Base-by-base conservation (phyloP, 352 stramenopile species). In the Phytophthora macrochlamydospora region DNA sequence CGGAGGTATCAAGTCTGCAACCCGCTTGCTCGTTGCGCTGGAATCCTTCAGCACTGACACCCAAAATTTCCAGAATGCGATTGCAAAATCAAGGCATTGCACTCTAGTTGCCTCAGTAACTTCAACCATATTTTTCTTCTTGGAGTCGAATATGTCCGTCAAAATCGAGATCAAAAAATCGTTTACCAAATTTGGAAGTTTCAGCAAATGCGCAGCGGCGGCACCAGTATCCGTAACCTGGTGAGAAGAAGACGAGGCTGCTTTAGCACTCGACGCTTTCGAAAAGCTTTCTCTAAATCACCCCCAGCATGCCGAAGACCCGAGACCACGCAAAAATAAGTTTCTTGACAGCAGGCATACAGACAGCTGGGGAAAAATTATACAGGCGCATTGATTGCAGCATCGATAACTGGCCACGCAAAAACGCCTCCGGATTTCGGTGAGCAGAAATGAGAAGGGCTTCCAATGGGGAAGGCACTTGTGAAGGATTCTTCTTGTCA, bases 41-140 rank as follows among this genome's bases (percentile, higher is more conserved):
- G 63, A 38, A 31, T 90, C 81, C 53, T 89, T 76, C 35, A 91
- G 57, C n/a, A 78, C 68, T 44, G 67, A 76, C 5, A 59, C 64
- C 75, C 85, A 90, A 50, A 94, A 94, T 53, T 76, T 77, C 86
- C 86, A 94, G 48, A 93, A 93, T 14, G 71, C 69, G 7, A 89
- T 73, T 35, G 76, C 82, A 62, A 94, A 92, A 49, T 92, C 86
- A 28, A 94, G 73, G 66, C 78, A 87, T 32, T 87, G 84, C 11
- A 89, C 81, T 42, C 81, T 58, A 37, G 81, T 79, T 4, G 71
- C 29, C 57, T 94, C 84, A 31, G 87, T 79, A 0, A 87, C 62
- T 24, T 57, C 48, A 5, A 77, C 32, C 2, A 59, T 52, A 9
- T 32, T 31, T 50, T 45, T 59, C 8, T 50, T 55, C 44, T 56